These are phyloP conservation scores for Suillus sp. DNA, from an alignment of 768 basidiomycete genomes.

Conservation along the genomic window DNA sequence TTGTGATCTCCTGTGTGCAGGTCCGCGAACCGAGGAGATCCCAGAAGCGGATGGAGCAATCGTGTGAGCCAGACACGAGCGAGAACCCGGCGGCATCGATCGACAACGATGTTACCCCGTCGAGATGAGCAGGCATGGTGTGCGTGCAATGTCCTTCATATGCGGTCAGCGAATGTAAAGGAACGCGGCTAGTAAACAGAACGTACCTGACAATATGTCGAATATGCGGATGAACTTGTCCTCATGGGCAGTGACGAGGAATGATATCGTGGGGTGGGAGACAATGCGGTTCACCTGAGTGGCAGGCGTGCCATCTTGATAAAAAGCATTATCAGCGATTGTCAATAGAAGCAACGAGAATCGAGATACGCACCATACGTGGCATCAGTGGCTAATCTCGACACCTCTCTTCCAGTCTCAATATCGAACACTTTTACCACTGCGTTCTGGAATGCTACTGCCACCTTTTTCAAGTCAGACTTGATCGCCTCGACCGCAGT, in stretches of 20 bases:
- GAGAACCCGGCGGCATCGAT: constrained; percentile 87
- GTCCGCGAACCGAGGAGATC: constrained; percentile 78
- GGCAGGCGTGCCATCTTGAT: constrained; percentile 66
- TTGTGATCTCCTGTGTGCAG: constrained; percentile 87
- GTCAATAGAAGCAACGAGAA: neutral
- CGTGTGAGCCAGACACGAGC: constrained; percentile 88
- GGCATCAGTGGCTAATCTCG: constrained; percentile 59
- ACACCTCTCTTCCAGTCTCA: constrained; percentile 80
- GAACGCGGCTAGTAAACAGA: neutral
- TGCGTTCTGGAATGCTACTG: constrained; percentile 88
- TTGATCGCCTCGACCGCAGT: constrained; percentile 85
- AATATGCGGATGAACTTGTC: constrained; percentile 93
- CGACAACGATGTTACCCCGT: constrained; percentile 88
- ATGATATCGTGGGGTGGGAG: constrained; percentile 87
- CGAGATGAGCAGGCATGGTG: constrained; percentile 88
- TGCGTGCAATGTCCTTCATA: constrained; percentile 78
- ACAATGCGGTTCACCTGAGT: constrained; percentile 86
- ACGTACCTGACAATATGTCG: constrained; percentile 78
- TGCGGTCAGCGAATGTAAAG: constrained; percentile 10
- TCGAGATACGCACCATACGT: constrained; percentile 49
- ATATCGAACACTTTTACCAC: constrained; percentile 90
- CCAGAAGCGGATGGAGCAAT: constrained; percentile 95
- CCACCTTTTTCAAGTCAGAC: constrained; percentile 80
- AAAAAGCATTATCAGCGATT: neutral
- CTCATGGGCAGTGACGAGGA: constrained; percentile 90